Percentiles rank a stretch among this genome's conserved stretches.
phyloP scores from a whole-genome alignment of 257 asterid species.

The Solanum boliviense region DNA sequence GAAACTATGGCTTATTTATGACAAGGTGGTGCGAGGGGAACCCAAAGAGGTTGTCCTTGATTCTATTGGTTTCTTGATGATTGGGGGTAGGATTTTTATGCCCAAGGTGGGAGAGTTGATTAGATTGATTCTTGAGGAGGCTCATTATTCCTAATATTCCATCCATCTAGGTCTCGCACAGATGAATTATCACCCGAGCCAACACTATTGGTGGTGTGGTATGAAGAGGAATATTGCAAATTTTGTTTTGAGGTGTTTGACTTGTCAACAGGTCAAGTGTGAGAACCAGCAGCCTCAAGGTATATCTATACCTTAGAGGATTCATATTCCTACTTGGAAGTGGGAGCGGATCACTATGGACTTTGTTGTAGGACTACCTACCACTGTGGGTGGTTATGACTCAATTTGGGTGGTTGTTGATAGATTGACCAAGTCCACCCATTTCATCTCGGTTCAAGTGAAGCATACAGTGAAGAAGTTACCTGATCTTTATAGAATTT shows the following conservation, averaged over 20 bases:
- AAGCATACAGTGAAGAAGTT: neutral
- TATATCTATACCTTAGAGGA: neutral
- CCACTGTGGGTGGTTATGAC: neutral
- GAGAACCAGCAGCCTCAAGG: neutral
- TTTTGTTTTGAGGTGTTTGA: neutral
- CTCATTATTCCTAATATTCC: too few relatives aligned
- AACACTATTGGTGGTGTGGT: neutral
- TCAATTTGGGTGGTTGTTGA: neutral
- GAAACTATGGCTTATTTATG: neutral
- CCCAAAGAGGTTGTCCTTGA: neutral
- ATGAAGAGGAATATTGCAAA: too few relatives aligned
- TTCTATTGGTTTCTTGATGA: neutral
- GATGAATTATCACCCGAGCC: neutral
- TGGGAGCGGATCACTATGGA: neutral
- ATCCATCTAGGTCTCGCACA: neutral
- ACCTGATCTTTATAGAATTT: neutral
- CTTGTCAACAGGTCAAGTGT: neutral
- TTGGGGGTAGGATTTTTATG: neutral
- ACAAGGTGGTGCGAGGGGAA: neutral
- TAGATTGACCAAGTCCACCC: neutral
- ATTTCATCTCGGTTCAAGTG: neutral
- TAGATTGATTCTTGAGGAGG: neutral
- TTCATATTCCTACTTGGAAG: neutral
- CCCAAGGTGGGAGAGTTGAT: neutral
- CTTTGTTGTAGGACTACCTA: neutral